phyloP scores from a whole-genome alignment of 257 asterid species.

The Gentiana dahurica region DNA sequence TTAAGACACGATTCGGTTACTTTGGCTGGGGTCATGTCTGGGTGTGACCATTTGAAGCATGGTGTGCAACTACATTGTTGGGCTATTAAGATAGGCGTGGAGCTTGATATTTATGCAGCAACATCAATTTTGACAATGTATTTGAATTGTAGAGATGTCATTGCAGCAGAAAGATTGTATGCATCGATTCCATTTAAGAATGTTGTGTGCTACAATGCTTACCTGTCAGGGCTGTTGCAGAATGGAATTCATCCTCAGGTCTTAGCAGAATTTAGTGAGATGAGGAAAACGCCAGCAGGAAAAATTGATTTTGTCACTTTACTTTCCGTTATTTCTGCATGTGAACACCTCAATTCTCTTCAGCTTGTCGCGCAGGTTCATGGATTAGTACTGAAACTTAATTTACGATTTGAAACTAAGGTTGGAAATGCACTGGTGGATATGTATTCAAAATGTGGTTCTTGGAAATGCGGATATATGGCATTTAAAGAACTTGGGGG shows the following conservation, averaged over 20 bases:
- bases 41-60: conserved; percentile 24
- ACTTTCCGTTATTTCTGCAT: conserved; percentile 56
- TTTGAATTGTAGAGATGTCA: conserved; percentile 35
- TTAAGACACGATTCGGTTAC: conserved; percentile 56
- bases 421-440: conserved; percentile 71
- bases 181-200: conserved; percentile 31
- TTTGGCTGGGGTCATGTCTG: conserved; percentile 46
- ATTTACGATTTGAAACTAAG: conserved; percentile 26
- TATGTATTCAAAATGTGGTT: conserved; percentile 77
- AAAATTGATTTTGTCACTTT: conserved; percentile 45
- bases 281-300: conserved; percentile 34
- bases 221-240: conserved; percentile 56
- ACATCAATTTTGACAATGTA: conserved; percentile 73
- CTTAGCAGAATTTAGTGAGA: conserved; percentile 46
- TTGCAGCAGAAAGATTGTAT: conserved; percentile 48
- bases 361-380: conserved; percentile 71
- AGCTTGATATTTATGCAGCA: conserved; percentile 38
- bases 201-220: conserved; percentile 70
- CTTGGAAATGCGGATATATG: conserved; percentile 48
- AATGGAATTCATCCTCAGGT: conserved; percentile 39
- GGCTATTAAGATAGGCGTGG: conserved; percentile 71
- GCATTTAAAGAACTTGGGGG: conserved; percentile 52
- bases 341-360: conserved; percentile 41
- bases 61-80: conserved; percentile 65
- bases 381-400: conserved; percentile 33